phyloP scores from a whole-genome alignment of 139 green algal genomes.

The Chlorella sp. region DNA sequence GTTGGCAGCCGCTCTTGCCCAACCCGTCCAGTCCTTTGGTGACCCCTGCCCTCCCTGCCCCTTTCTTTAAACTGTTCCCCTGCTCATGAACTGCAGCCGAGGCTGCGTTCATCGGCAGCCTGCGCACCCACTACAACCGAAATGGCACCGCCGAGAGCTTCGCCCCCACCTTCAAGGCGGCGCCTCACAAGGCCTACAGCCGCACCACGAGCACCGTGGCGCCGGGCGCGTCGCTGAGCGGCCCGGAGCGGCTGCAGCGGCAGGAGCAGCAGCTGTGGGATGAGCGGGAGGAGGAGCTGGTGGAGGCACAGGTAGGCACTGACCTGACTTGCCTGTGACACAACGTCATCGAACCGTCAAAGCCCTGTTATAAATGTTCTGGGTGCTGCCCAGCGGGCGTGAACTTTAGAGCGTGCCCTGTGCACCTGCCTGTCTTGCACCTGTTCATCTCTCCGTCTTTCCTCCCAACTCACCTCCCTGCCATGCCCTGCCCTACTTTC shows the following conservation, averaged over 20 bases:
- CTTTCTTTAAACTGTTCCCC: too few relatives aligned
- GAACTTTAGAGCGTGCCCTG: not conserved
- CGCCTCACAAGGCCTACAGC: not conserved
- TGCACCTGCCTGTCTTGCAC: not conserved
- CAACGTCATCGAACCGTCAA: too few relatives aligned
- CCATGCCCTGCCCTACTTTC: not conserved
- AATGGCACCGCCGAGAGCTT: constrained; percentile 15
- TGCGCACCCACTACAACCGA: constrained; percentile 22
- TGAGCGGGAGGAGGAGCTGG: constrained; percentile 26
- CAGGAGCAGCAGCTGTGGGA: constrained; percentile 30
- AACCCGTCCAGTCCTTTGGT: too few relatives aligned
- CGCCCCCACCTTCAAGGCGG: not conserved
- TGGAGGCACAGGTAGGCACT: constrained; percentile 3
- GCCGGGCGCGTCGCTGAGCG: not conserved
- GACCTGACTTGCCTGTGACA: not conserved
- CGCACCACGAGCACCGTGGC: not conserved
- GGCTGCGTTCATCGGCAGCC: not conserved
- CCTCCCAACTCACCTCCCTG: not conserved
- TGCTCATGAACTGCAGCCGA: constrained; percentile 5
- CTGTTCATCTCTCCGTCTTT: not conserved
- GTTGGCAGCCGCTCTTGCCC: too few relatives aligned
- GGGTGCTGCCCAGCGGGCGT: not conserved
- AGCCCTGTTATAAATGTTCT: too few relatives aligned
- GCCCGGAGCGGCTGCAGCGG: not conserved
- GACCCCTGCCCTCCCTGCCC: too few relatives aligned